These are phyloP conservation scores for Xylaria digitata DNA, from an alignment of 2,329 filamentous ascomycete genomes.

Conservation along the genomic window DNA sequence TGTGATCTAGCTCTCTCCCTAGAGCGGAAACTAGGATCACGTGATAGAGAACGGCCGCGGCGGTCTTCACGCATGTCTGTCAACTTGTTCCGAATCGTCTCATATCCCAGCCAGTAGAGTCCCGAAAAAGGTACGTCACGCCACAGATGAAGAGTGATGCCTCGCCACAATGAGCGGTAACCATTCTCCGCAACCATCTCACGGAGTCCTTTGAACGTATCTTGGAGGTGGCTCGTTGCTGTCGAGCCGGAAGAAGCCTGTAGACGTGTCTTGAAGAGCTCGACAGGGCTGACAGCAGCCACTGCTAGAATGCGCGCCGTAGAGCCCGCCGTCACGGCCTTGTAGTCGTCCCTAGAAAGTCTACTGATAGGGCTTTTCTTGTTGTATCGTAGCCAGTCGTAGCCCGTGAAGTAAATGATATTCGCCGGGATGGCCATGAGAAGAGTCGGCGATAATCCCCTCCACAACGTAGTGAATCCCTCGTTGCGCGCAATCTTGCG, in stretches of 20 bases:
- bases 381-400: slow-evolving; percentile 90
- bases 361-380: slow-evolving; percentile 76
- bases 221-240: slow-evolving; percentile 76
- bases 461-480: slow-evolving; percentile 86
- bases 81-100: slow-evolving; percentile 78
- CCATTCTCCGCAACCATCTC: slow-evolving; percentile 84
- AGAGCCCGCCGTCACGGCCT: slow-evolving; percentile 83
- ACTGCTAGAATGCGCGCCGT: slow-evolving; percentile 83
- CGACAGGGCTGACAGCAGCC: slow-evolving; percentile 85
- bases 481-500: slow-evolving; percentile 96
- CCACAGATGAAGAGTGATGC: slow-evolving; percentile 91
- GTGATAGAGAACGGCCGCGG: slow-evolving; percentile 56
- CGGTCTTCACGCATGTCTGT: slow-evolving; percentile 73
- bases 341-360: slow-evolving; percentile 73
- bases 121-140: slow-evolving; percentile 97
- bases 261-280: slow-evolving; percentile 92
- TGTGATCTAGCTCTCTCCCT: slow-evolving; percentile 66
- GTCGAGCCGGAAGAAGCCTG: slow-evolving; percentile 76
- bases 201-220: slow-evolving; percentile 79
- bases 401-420: slow-evolving; percentile 98
- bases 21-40: slow-evolving; percentile 53
- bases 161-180: slow-evolving; percentile 87
- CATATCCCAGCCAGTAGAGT: slow-evolving; percentile 98
- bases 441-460: slow-evolving; percentile 91
- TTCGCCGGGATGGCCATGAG: slow-evolving; percentile 95